Percentiles rank a stretch among this genome's conserved stretches.
phyloP scores from a whole-genome alignment of 441 rosid species.

The Gossypium trilobum region DNA sequence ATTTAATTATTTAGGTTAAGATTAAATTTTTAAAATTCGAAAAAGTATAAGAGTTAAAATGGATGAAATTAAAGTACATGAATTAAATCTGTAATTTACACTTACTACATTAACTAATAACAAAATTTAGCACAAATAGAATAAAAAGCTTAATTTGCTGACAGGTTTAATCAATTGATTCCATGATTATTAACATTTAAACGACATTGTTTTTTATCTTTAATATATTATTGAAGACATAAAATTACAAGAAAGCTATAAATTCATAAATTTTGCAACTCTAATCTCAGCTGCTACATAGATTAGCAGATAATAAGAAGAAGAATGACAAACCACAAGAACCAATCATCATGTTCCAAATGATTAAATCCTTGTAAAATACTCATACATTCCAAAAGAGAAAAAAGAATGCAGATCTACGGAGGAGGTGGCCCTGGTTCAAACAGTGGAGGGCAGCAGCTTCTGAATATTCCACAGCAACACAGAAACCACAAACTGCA shows the following conservation, averaged over 20 bases:
- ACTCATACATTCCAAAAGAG: no score
- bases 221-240: neutral
- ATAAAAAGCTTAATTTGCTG: no score
- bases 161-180: no score
- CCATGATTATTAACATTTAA: no score
- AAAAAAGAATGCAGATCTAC: neutral
- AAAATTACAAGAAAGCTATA: neutral
- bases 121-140: no score
- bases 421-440: constrained; percentile 39
- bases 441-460: constrained; percentile 52
- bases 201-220: neutral
- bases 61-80: no score
- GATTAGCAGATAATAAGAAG: neutral
- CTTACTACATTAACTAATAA: no score
- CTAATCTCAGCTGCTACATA: neutral
- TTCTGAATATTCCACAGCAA: constrained; percentile 41
- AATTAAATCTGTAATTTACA: no score
- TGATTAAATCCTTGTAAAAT: neutral
- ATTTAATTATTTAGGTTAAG: no score
- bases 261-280: neutral
- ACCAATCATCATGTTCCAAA: neutral
- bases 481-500: constrained; percentile 47
- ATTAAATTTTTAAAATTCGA: no score
- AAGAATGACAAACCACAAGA: neutral
- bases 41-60: no score